A percentile compares a stretch with the other conserved stretches of the same genome.
Conservation (phyloP, 352 stramenopile species). For the Globisporangium cylindrosporum region DNA sequence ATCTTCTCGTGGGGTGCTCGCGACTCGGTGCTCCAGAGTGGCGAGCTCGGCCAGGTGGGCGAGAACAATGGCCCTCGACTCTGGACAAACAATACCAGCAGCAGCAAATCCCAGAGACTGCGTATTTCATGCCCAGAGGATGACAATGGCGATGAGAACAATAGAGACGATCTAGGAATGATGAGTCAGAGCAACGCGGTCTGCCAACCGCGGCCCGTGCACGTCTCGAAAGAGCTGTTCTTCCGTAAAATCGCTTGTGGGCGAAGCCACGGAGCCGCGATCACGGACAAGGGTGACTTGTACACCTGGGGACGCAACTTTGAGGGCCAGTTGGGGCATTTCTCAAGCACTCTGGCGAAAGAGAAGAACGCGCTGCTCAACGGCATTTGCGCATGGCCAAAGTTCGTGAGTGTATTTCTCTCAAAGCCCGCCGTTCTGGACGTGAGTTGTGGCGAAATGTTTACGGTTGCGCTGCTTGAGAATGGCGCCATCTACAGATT, state of each 20-base stretch:
- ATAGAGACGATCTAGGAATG: not conserved
- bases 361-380: slow-evolving; percentile 35
- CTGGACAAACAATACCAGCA: slow-evolving; percentile 5
- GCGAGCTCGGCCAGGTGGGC: slow-evolving; percentile 42
- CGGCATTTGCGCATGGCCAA: slow-evolving; percentile 70
- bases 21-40: slow-evolving; percentile 23
- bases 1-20: slow-evolving; percentile 61
- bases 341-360: slow-evolving; percentile 29
- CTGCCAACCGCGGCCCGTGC: slow-evolving; percentile 31
- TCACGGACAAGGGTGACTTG: slow-evolving; percentile 78
- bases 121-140: slow-evolving; percentile 12
- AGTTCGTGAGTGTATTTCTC: slow-evolving; percentile 63
- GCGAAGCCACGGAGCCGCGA: slow-evolving; percentile 56
- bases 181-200: slow-evolving; percentile 16
- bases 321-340: slow-evolving; percentile 83
- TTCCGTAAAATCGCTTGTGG: slow-evolving; percentile 72
- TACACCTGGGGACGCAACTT: slow-evolving; percentile 90
- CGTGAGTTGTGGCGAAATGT: slow-evolving; percentile 72
- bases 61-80: slow-evolving; percentile 6
- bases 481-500: slow-evolving; percentile 75
- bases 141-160: slow-evolving; percentile 10
- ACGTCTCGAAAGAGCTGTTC: slow-evolving; percentile 40
- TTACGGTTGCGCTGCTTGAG: slow-evolving; percentile 67
- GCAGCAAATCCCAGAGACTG: slow-evolving; percentile 17
- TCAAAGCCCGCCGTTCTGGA: slow-evolving; percentile 35